Percentiles rank a stretch among this genome's conserved stretches.
Conservation (phyloP, 75 land plant species). For the Cupressus sempervirens region DNA sequence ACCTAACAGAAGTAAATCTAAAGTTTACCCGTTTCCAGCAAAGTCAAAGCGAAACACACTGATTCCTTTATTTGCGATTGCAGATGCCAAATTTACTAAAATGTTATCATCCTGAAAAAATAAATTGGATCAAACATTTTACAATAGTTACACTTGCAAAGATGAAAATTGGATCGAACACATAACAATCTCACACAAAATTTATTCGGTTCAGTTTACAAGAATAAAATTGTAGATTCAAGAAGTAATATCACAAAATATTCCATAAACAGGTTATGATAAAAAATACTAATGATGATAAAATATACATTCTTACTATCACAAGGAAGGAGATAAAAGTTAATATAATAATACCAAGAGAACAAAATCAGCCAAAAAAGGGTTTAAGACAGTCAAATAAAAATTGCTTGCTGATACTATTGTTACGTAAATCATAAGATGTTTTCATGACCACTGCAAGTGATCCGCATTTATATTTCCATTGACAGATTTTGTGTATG, state of each 20-base stretch:
- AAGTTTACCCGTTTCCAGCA: conserved; percentile 42
- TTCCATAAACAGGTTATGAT: background rate
- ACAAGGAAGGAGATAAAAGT: background rate
- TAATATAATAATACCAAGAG: background rate
- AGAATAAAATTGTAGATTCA: background rate
- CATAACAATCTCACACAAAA: conserved; percentile 1
- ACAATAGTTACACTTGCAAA: background rate
- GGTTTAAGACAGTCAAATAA: background rate
- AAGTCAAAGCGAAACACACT: conserved; percentile 53
- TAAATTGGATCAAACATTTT: background rate
- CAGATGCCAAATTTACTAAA: conserved; percentile 20
- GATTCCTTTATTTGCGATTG: conserved; percentile 21
- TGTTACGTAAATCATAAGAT: no score
- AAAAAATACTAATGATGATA: background rate
- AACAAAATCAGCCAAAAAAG: background rate
- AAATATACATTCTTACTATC: background rate
- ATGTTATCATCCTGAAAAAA: conserved; percentile 19
- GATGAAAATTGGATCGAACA: background rate
- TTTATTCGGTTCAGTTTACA: background rate
- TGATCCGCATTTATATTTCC: no score
- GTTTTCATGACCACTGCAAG: no score
- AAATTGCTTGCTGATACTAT: no score
- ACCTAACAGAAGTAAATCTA: background rate
- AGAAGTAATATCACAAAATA: background rate
- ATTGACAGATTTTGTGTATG: no score